A percentile compares a stretch with the other conserved stretches of the same genome.
Conservation (phyloP, 202 grass and related monocot genomes). For the Dendrocalamus latiflorus region DNA sequence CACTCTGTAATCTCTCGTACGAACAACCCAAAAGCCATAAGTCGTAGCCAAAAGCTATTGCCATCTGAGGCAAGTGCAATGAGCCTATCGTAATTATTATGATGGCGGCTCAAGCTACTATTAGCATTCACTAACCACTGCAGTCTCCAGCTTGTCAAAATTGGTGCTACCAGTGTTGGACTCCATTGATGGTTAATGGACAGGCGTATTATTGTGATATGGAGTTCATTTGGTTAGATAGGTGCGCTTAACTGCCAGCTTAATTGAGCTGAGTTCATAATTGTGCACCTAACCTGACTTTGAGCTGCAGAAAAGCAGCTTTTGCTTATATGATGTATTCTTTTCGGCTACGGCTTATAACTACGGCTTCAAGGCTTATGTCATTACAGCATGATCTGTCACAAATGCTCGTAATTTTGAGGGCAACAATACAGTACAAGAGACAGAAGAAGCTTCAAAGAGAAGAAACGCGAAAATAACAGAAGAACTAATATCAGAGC, state of each 20-base stretch:
- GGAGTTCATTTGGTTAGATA: slow-evolving; percentile 22
- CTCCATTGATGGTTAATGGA: background rate
- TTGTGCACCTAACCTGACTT: slow-evolving; percentile 29
- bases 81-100: no score
- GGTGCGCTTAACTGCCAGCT: slow-evolving; percentile 37
- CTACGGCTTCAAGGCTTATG: background rate
- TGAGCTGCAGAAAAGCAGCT: slow-evolving; percentile 12
- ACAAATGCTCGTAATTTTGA: background rate
- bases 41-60: no score
- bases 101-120: no score
- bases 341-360: no score
- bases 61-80: no score
- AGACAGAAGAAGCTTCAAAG: background rate
- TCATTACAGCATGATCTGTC: background rate
- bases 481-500: background rate
- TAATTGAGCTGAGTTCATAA: slow-evolving; percentile 23
- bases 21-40: no score
- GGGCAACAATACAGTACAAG: background rate
- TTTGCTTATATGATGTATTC: background rate
- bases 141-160: slow-evolving; percentile 12
- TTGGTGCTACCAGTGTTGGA: background rate
- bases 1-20: no score
- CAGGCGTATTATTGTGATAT: background rate
- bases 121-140: background rate
- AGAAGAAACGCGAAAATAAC: background rate